phyloP scores from a whole-genome alignment of 2,329 filamentous ascomycete genomes.

The Pestalotiopsis fici region DNA sequence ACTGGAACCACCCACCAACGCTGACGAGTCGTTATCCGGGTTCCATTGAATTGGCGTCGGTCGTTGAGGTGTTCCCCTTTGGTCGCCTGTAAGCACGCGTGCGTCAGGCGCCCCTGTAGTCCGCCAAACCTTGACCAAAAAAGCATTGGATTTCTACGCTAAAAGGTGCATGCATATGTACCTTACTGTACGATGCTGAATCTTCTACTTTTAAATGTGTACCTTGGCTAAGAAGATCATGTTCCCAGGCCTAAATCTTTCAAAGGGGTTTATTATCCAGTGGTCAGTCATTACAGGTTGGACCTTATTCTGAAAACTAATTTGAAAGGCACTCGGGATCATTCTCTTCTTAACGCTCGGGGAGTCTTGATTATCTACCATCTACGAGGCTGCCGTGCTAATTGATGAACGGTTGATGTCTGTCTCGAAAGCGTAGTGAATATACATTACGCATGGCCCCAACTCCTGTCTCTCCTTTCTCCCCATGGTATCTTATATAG shows the following conservation, averaged over 20 bases:
- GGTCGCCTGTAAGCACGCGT: not conserved
- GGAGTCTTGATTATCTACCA: not conserved
- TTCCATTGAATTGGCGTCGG: not conserved
- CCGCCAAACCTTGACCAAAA: not conserved
- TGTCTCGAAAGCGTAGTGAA: not conserved
- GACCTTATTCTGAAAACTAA: not conserved
- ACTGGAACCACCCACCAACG: not conserved
- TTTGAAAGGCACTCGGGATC: not conserved
- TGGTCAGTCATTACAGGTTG: no score
- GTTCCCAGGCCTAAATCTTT: no score
- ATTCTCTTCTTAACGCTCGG: not conserved
- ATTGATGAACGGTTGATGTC: not conserved
- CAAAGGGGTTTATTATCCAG: no score
- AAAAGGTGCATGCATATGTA: no score
- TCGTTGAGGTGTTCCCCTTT: not conserved
- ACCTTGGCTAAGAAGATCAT: no score
- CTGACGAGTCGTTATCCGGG: not conserved
- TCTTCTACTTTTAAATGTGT: no score
- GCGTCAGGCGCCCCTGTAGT: not conserved
- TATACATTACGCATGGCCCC: not conserved
- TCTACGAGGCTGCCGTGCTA: not conserved
- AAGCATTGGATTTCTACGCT: no score
- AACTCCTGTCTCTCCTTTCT: slow-evolving; percentile 13
- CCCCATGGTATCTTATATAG: slow-evolving; percentile 24
- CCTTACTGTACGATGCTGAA: no score